A percentile compares a stretch with the other conserved stretches of the same genome.
Evolutionary conservation across 208 protist genomes (phyloP).

Genomic region (Leishmania tarentolae): DNA sequence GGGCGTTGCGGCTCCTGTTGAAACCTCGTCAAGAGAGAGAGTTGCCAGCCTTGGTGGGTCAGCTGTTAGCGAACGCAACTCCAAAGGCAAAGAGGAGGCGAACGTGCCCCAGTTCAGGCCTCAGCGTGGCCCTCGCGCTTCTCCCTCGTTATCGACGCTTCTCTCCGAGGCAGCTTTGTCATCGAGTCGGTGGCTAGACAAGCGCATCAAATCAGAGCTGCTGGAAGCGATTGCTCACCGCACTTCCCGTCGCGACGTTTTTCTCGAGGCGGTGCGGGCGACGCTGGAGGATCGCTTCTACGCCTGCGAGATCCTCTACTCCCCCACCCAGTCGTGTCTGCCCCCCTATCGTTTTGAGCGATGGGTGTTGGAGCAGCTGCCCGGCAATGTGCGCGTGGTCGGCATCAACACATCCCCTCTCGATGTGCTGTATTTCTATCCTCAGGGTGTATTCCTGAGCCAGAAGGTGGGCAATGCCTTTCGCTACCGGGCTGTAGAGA

Average conservation of each 20-base stretch:
- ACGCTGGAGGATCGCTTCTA: slow-evolving; percentile 37
- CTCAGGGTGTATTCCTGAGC: slow-evolving; percentile 64
- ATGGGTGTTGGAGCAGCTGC: slow-evolving; percentile 61
- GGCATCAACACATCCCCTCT: slow-evolving; percentile 64
- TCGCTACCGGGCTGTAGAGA: slow-evolving; percentile 66
- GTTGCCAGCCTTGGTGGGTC: neutral
- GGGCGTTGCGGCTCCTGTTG: neutral
- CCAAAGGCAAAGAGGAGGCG: neutral
- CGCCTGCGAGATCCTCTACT: slow-evolving; percentile 36
- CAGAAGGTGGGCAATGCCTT: slow-evolving; percentile 72
- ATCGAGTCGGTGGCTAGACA: neutral
- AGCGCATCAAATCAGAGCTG: neutral
- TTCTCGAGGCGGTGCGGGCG: slow-evolving; percentile 26
- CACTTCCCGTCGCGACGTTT: neutral
- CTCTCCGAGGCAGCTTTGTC: neutral
- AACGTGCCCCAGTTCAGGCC: neutral
- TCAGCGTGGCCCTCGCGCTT: neutral
- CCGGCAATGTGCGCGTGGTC: slow-evolving; percentile 61
- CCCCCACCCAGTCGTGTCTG: slow-evolving; percentile 43
- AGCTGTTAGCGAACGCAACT: neutral
- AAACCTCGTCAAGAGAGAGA: neutral
- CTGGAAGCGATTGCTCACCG: neutral
- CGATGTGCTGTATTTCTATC: slow-evolving; percentile 71
- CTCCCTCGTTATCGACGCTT: neutral
- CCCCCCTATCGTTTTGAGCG: slow-evolving; percentile 40